These are phyloP conservation scores for Aspergillus bridgeri DNA, from an alignment of 495 filamentous ascomycete species.

Conservation along the genomic window DNA sequence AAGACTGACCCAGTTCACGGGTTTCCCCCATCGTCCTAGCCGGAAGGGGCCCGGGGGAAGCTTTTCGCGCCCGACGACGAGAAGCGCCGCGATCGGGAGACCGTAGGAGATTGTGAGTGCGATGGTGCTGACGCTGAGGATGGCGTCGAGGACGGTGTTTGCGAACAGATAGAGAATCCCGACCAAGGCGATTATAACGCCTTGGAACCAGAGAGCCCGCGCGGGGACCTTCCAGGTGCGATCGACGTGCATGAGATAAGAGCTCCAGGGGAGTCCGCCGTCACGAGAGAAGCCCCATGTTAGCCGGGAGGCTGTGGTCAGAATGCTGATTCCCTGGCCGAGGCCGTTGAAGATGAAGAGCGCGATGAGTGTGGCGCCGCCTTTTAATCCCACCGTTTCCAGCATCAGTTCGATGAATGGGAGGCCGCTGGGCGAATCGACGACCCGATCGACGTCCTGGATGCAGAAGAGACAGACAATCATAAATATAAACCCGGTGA, in stretches of 20 bases:
- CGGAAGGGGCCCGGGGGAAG: slow-evolving; percentile 37
- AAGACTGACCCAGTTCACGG: slow-evolving; percentile 37
- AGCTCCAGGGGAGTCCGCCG: slow-evolving; percentile 47
- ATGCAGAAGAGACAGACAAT: slow-evolving; percentile 73
- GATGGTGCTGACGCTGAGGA: slow-evolving; percentile 46
- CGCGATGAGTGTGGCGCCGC: slow-evolving; percentile 35
- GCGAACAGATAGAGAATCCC: slow-evolving; percentile 46
- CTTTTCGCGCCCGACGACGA: slow-evolving; percentile 38
- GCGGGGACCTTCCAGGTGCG: slow-evolving; percentile 41
- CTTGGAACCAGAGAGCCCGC: slow-evolving; percentile 44
- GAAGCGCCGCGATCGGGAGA: slow-evolving; percentile 36
- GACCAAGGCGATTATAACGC: slow-evolving; percentile 39
- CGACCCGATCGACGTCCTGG: slow-evolving; percentile 56
- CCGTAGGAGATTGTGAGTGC: slow-evolving; percentile 45
- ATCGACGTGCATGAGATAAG: slow-evolving; percentile 41
- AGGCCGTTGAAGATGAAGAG: slow-evolving; percentile 50
- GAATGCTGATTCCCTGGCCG: slow-evolving; percentile 41
- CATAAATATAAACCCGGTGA: slow-evolving; percentile 67
- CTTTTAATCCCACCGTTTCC: slow-evolving; percentile 38
- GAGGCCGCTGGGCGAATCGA: slow-evolving; percentile 40
- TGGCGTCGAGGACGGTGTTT: slow-evolving; percentile 43
- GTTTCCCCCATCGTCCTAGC: slow-evolving; percentile 31
- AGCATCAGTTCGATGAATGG: slow-evolving; percentile 47
- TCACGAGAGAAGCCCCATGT: slow-evolving; percentile 59
- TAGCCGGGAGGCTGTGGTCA: slow-evolving; percentile 51